Conservation (phyloP, 441 rosid genomes). For the Gossypium schwendimanii region DNA sequence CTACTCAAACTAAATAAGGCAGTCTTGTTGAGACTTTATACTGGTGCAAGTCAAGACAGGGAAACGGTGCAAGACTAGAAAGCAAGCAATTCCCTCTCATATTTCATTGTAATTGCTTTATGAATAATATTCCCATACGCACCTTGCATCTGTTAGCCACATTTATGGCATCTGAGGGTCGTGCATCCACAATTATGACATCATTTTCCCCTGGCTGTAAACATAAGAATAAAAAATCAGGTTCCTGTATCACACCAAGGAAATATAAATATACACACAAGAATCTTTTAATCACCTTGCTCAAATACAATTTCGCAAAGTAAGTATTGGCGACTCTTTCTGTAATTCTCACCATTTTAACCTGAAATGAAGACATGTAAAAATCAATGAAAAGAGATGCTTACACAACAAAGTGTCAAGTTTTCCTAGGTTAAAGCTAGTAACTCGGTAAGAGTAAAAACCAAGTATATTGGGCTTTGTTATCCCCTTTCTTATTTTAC, state of each 20-base stretch:
- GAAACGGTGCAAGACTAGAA: not conserved
- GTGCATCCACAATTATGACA: slow-evolving; percentile 49
- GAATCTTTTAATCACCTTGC: slow-evolving; percentile 47
- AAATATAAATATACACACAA: slow-evolving; percentile 3
- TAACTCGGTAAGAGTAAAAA: not conserved
- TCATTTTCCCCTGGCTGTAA: slow-evolving; percentile 62
- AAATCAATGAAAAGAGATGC: not conserved
- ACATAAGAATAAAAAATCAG: slow-evolving; percentile 5
- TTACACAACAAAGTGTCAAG: not conserved
- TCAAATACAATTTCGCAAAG: slow-evolving; percentile 52
- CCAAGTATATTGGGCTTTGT: not conserved
- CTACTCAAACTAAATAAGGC: not conserved
- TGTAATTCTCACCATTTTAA: slow-evolving; percentile 75
- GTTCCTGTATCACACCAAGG: not conserved
- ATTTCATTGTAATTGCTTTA: not conserved
- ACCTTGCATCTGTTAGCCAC: slow-evolving; percentile 78
- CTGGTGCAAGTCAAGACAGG: not conserved
- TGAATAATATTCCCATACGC: not conserved
- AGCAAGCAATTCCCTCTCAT: not conserved
- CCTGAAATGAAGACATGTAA: slow-evolving; percentile 33
- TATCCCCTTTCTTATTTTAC: not conserved
- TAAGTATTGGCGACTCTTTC: slow-evolving; percentile 59
- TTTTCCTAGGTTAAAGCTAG: not conserved
- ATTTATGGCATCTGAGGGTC: slow-evolving; percentile 87
- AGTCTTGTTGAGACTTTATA: not conserved